Percentiles rank a stretch among this genome's conserved stretches.
These are phyloP conservation scores for Cordyceps tenuipes DNA, from an alignment of 2,329 filamentous ascomycete genomes.

Conservation along the genomic window DNA sequence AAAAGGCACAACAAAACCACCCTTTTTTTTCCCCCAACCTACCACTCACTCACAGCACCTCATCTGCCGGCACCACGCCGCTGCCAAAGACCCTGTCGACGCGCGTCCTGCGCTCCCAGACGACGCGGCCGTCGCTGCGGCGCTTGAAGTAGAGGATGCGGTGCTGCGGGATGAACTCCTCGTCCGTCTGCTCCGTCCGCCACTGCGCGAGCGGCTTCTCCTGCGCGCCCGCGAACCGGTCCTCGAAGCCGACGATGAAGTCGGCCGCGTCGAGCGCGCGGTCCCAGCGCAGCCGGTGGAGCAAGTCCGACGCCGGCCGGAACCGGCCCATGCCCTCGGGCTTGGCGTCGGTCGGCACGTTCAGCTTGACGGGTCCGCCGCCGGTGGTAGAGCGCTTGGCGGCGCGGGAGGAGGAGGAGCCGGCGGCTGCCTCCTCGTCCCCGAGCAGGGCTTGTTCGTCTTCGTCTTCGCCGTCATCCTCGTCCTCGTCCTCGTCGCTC, in stretches of 20 bases:
- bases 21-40: no score
- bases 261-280: conserved; percentile 41
- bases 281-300: conserved; percentile 54
- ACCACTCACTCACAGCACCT: not conserved
- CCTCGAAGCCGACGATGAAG: conserved; percentile 53
- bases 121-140: conserved; percentile 38
- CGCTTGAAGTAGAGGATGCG: conserved; percentile 54
- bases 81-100: conserved; percentile 50
- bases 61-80: conserved; percentile 25
- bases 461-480: not conserved
- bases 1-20: no score
- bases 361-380: conserved; percentile 4
- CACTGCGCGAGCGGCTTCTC: conserved; percentile 48
- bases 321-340: conserved; percentile 36
- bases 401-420: conserved; percentile 12
- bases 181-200: conserved; percentile 54
- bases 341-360: conserved; percentile 16
- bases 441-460: no score
- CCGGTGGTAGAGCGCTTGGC: not conserved
- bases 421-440: not conserved
- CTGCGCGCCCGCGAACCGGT: conserved; percentile 46
- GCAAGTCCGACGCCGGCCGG: conserved; percentile 48
- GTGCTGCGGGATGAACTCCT: conserved; percentile 60
- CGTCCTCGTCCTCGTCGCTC: conserved; percentile 11
- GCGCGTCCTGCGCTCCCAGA: conserved; percentile 50